A percentile compares a stretch with the other conserved stretches of the same genome.
Conservation (phyloP, 169 alveolate species). For the Plasmodium ovale region DNA sequence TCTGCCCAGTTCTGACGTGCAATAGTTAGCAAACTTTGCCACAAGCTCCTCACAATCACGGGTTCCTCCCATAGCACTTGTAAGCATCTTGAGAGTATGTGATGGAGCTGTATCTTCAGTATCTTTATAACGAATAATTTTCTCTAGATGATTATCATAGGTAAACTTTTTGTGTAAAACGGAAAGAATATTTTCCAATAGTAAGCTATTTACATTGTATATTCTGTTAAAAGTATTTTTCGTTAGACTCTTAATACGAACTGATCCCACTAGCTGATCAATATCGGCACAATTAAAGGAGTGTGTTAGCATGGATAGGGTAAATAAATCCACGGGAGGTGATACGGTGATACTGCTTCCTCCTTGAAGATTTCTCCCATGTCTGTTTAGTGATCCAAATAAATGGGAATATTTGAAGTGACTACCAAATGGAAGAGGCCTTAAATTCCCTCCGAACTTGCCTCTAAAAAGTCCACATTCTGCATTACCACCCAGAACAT, state of each 20-base stretch:
- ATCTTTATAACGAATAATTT: conserved; percentile 7
- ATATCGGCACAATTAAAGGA: conserved; percentile 70
- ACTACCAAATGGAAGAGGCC: background rate
- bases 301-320: conserved; percentile 27
- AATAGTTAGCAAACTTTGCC: conserved; percentile 9
- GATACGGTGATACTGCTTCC: too few relatives aligned
- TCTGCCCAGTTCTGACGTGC: too few relatives aligned
- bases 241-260: background rate
- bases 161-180: conserved; percentile 31
- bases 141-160: conserved; percentile 35
- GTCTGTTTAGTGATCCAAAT: background rate
- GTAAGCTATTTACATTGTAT: background rate
- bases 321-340: conserved; percentile 1
- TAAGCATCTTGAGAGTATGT: background rate
- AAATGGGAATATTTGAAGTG: too few relatives aligned
- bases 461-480: background rate
- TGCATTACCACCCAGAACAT: too few relatives aligned
- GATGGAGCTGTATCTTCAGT: background rate
- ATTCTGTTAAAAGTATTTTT: background rate
- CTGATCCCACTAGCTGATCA: conserved; percentile 27
- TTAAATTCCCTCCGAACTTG: background rate
- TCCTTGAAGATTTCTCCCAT: background rate
- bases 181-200: background rate
- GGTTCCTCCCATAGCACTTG: background rate
- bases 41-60: conserved; percentile 26